Evolutionary conservation across 768 basidiomycete genomes (phyloP).

Genomic region (Pulveroboletus ravenelii): DNA sequence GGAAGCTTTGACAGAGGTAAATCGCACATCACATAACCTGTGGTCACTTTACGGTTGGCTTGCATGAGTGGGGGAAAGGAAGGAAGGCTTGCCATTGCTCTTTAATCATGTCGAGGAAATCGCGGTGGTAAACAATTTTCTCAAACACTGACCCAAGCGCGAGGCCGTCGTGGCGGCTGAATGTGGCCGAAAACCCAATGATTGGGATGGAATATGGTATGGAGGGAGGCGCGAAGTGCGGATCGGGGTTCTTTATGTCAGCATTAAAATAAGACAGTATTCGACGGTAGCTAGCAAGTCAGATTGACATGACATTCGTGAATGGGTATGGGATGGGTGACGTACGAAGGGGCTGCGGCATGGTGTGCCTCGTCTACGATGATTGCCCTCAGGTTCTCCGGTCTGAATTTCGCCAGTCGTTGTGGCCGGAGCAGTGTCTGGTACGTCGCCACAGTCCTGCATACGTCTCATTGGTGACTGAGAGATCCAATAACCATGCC

Average conservation of each 20-base stretch:
- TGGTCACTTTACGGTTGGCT: not conserved
- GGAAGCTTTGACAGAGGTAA: constrained; percentile 75
- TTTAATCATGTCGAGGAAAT: constrained; percentile 89
- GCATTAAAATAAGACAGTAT: constrained; percentile 81
- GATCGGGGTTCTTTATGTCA: constrained; percentile 53
- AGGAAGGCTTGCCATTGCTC: constrained; percentile 65
- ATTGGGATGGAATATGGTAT: constrained; percentile 62
- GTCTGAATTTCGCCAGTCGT: constrained; percentile 73
- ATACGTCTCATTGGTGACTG: not conserved
- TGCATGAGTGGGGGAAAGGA: not conserved
- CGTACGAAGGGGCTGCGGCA: constrained; percentile 83
- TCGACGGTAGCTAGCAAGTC: constrained; percentile 58
- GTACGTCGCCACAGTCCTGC: constrained; percentile 82
- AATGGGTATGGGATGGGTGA: not conserved
- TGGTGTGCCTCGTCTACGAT: constrained; percentile 95
- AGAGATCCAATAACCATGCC: not conserved
- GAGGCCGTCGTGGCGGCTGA: constrained; percentile 85
- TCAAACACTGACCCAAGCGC: constrained; percentile 88
- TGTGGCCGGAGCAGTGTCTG: constrained; percentile 69
- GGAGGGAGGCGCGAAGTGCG: constrained; percentile 32
- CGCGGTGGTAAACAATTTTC: constrained; percentile 86
- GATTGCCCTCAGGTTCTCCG: constrained; percentile 60
- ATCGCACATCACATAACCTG: constrained; percentile 82
- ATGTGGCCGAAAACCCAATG: constrained; percentile 93
- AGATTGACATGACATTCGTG: constrained; percentile 1